Evolutionary conservation across 495 filamentous ascomycete species (phyloP), one percentile per base, ranked within the genome.

Genomic region (Glonium stellatum): DNA sequence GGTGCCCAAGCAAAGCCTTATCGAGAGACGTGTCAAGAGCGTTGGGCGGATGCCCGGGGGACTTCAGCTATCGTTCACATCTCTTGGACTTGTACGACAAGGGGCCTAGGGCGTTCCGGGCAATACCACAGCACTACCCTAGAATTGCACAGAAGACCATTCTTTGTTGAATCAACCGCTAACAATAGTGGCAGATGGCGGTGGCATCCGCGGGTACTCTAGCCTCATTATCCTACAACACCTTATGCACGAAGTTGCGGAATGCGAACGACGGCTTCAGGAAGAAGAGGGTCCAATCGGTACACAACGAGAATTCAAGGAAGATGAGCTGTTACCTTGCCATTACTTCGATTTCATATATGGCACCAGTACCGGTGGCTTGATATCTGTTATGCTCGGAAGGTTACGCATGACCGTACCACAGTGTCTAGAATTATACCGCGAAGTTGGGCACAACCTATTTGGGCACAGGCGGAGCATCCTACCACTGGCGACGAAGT

Each of bases 341-440:
- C 73, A 78, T 53, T 78, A 77, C 63, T 79, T 79, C 64, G 77
- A 79, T 61, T 76, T 71, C 55, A 76, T 79, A 61, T 76, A 73
- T 54, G 77, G 77, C 50, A 74, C 70, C 21, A 67, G 70, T 47
- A 73, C 58, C 8, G 63, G 59, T n/a, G 75, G 79, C 11, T 67
- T 83, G 1, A 81, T 83, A 56, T 74, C 77, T 1, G 81, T 81
- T 23, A 76, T 82, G 71, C 72, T 83, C 6, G 79, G 79, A 1
- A 69, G 80, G 13, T 65, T 82, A 11, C 70, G 75, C 31, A 81
- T 83, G 78, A 76, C 72, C 1, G 73, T 82, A 10, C 70, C 77
- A 12, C 75, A 82, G 59, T 80, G 75, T 54, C 71, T 82, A 39
- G 65, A 71, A 13, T 74, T 78, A 13, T 83, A 83, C 55, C 59